Base-by-base conservation (phyloP, 2,329 filamentous ascomycete genomes). In the Aspergillus calidoustus region DNA sequence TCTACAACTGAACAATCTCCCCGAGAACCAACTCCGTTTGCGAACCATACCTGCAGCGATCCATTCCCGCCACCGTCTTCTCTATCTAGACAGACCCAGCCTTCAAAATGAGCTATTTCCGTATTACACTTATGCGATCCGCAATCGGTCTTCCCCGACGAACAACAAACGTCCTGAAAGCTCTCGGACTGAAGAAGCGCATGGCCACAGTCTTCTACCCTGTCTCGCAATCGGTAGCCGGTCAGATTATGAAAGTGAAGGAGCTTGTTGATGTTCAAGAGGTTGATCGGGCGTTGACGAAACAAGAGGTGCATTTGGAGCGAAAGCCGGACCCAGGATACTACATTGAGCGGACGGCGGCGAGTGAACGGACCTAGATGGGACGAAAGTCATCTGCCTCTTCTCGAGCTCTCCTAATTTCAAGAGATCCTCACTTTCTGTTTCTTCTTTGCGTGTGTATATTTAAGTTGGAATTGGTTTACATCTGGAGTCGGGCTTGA, bases 231-330 rank as follows among this genome's bases (percentile, higher is more conserved):
- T 88, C 92, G 68, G 88, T 92, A 64, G 93, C 93, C 9, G 93
- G 93, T 74, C 92, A 96, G 82, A 92, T 97, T 73, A 90, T 97
- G 84, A 90, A 90, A 78, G 92, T 97, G 70, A 97, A 97, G 83
- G 93, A 97, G 80, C 82, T 97, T 65, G 91, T 97, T 50, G 84
- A 87, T 57, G 92, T 97, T 41, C 82, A 88, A 68, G 93, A 96
- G 80, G 92, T 96, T 49, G 87, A 89, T 38, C 76, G 80, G 64
- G 77, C 84, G 34, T 75, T 92, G 78, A 89, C 83, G 7, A 86
- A 87, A 73, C 78, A 80, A 59, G 86, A 96, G 81, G 84, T 96
- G 72, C 88, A 87, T 79, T 86, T 84, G 55, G 82, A 86, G 79
- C 81, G 93, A 76, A 87, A 84, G 77, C 92, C 93, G 3, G 91